Base-by-base conservation (phyloP, 768 basidiomycete species). In the Naganishia vaughanmartiniae region DNA sequence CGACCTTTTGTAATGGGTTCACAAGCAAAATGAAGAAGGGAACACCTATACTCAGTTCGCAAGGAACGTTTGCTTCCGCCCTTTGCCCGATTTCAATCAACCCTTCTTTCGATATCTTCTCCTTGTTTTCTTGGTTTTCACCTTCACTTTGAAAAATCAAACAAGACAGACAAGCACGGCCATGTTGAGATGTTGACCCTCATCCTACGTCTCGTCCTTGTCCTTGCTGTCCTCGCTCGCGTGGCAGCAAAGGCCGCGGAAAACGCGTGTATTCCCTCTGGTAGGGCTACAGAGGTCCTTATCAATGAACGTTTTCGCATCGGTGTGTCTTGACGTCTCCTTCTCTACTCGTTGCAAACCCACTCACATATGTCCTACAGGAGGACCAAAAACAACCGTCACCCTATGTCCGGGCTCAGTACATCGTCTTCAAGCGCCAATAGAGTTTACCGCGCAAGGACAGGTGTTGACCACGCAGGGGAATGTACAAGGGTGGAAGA, bases 391-490 rank as follows among this genome's bases (percentile, higher is more conserved):
- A 10, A 76, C 78, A 7, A 72, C 73, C 12, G 80, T 82, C n/a
- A 65, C 73, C 2, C 73, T 82, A 11, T 82, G 81, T 72, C 74
- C 74, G 0, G 76, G 77, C n/a, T 79, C 81, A 2, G 73, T 79
- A 0, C 80, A 81, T 67, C 72, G 76, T 24, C 69, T 82, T 11
- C 77, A 77, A 24, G 58, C 60, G 19, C 74, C 79, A 0, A 79
- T 82, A 58, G 54, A 74, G 19, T 76, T 82, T 66, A 81, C 81
- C 0, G 73, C 78, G 3, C 73, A 74, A 15, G 70, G 76, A 26
- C 81, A 82, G 72, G 77, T 74, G 1, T 53, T 82, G n/a, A 79
- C 75, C 15, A 82, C 81, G 0, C 73, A 75, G 57, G 80, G 80
- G 12, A 63, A 81, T 70, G 79, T 79, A 14, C 75, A 66, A 21